Conservation (phyloP, 495 filamentous ascomycete species). For the Penicillium pancosmium region DNA sequence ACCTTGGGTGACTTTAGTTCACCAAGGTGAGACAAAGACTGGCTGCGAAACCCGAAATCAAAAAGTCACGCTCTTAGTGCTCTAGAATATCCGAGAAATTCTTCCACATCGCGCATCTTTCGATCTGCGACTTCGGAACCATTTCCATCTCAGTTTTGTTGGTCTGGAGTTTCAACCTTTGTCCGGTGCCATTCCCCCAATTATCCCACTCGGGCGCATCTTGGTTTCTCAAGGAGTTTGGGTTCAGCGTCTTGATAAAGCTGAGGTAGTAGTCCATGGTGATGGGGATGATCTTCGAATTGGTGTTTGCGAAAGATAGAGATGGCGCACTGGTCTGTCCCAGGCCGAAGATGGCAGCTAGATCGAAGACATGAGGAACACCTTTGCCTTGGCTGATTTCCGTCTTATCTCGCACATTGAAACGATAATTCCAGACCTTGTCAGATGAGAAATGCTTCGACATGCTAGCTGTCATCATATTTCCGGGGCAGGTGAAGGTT, state of each 20-base stretch:
- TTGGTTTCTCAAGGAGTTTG: conserved; percentile 48
- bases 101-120: conserved; percentile 51
- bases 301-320: conserved; percentile 31
- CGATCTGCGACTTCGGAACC: conserved; percentile 40
- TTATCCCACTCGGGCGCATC: conserved; percentile 47
- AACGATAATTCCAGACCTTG: conserved; percentile 61
- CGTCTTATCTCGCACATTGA: conserved; percentile 58
- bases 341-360: conserved; percentile 56
- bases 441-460: conserved; percentile 36
- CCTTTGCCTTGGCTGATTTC: conserved; percentile 56
- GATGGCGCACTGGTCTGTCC: conserved; percentile 27
- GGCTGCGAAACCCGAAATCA: not conserved
- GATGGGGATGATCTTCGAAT: conserved; percentile 52
- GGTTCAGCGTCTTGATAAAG: conserved; percentile 63
- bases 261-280: conserved; percentile 67
- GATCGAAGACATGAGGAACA: conserved; percentile 65
- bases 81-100: conserved; percentile 20
- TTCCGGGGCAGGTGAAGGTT: conserved; percentile 65
- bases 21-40: conserved; percentile 1
- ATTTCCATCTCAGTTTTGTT: conserved; percentile 58
- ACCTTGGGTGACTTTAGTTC: too few species aligned
- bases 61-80: conserved; percentile 12
- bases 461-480: conserved; percentile 43
- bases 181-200: conserved; percentile 31
- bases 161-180: conserved; percentile 50